Evolutionary conservation across 257 asterid species (phyloP).

Genomic region (Euphrasia confusa): DNA sequence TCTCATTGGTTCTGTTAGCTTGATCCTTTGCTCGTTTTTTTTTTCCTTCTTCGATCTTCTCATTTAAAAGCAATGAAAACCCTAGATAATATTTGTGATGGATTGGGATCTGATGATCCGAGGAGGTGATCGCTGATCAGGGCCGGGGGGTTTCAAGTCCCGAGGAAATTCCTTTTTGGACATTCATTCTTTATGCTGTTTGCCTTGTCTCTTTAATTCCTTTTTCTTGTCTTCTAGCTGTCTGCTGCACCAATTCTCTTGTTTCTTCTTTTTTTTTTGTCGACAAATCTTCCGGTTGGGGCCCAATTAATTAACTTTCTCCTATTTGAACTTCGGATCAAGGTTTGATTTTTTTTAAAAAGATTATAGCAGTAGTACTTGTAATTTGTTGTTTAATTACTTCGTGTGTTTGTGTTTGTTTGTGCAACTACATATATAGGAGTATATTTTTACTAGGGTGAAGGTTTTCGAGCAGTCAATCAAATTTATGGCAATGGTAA

Average conservation of each 20-base stretch:
- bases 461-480: constrained; percentile 18
- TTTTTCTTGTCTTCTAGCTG: constrained; percentile 32
- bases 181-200: background rate
- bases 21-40: constrained; percentile 27
- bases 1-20: constrained; percentile 28
- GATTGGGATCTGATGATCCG: constrained; percentile 29
- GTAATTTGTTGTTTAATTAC: background rate
- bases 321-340: constrained; percentile 3
- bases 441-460: background rate
- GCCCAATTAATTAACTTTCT: constrained; percentile 11
- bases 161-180: constrained; percentile 31
- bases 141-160: constrained; percentile 37
- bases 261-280: background rate
- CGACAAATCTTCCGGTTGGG: constrained; percentile 23
- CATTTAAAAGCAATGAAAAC: background rate
- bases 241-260: constrained; percentile 1
- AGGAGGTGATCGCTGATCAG: background rate
- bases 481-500: background rate
- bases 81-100: background rate
- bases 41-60: background rate
- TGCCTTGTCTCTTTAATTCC: background rate
- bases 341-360: constrained; percentile 19
- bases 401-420: constrained; percentile 12
- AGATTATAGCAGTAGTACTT: no score
- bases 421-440: constrained; percentile 22